Evolutionary conservation across 352 stramenopile species (phyloP), one percentile per base, ranked within the genome.

Genomic region (Phytopythium ostracodes): DNA sequence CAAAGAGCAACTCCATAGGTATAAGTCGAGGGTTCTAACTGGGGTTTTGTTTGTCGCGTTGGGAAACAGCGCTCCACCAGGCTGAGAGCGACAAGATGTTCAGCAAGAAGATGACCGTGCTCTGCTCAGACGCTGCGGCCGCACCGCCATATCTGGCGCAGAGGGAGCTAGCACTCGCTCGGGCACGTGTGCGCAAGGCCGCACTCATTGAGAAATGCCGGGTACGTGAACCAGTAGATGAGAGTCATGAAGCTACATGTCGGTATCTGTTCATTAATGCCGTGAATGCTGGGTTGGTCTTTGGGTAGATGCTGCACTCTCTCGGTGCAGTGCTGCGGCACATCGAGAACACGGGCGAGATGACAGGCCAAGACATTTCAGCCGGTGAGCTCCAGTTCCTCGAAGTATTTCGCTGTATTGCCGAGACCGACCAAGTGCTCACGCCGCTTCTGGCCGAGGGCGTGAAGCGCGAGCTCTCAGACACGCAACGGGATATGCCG

Each of bases 61-160:
- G 24, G 1, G 8, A 43, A 42, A 18, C 55, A 91, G 84, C 75
- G 6, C 62, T 93, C 24, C 80, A 73, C 29, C 77, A 84, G 44
- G 84, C 79, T 0, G 72, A 91, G 49, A 71, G 76, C 20, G 84
- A 91, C 47, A 77, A 82, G 58, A 79, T 89, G 75, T 85, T 89
- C 42, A 59, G 58, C 56, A 89, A 73, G 59, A 70, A 79, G 1
- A 60, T 90, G 35, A 66, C 74, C 17, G 61, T 90, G 17, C 53
- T 88, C 2, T 73, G 87, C 59, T 68, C 75, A 2, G 73, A 88
- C 49, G 77, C 91, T 60, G 72, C 64, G 2, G 73, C 65, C 15
- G 29, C 90, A 4, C 81, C 84, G 14, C 59, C 78, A 9, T 88
- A 91, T 47, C 67, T 77, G 55, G 75, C 79, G 0, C 59, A 71